A percentile compares a stretch with the other conserved stretches of the same genome.
Conservation (phyloP, 2,329 filamentous ascomycete species). For the Colletotrichum sp. region DNA sequence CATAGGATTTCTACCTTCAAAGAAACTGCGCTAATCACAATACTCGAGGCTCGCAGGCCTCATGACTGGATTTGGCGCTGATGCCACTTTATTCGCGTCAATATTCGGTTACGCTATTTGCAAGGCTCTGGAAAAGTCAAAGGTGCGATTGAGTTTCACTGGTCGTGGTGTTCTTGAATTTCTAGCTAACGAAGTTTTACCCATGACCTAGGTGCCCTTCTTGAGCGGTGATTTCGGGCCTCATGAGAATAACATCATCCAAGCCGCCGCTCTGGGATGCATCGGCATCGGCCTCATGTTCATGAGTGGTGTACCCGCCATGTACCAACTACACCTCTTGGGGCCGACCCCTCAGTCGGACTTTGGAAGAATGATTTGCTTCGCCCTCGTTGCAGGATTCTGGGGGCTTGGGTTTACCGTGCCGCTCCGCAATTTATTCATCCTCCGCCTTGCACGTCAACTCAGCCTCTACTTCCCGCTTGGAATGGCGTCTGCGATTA, state of each 20-base stretch:
- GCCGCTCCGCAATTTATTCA: background rate
- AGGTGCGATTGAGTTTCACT: background rate
- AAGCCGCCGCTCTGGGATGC: background rate
- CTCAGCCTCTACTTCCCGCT: background rate
- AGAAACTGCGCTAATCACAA: background rate
- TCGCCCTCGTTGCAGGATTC: background rate
- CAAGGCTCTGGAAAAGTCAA: background rate
- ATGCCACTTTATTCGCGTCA: background rate
- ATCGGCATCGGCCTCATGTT: conserved; percentile 9
- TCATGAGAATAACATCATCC: background rate
- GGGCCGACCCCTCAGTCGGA: background rate
- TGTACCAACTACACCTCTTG: conserved; percentile 17
- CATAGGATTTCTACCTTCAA: rapidly evolving
- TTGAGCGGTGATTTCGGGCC: background rate
- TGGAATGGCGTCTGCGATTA: background rate
- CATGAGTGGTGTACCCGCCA: conserved; percentile 16
- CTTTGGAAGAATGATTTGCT: background rate
- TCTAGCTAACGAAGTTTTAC: background rate
- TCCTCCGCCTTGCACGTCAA: background rate
- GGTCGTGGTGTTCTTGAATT: background rate
- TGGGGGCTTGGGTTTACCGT: background rate
- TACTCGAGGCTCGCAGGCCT: rapidly evolving
- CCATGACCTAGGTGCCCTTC: background rate
- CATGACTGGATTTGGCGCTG: background rate
- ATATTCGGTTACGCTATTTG: background rate